Conservation (phyloP, 2,329 filamentous ascomycete genomes). For the Periconia digitata region DNA sequence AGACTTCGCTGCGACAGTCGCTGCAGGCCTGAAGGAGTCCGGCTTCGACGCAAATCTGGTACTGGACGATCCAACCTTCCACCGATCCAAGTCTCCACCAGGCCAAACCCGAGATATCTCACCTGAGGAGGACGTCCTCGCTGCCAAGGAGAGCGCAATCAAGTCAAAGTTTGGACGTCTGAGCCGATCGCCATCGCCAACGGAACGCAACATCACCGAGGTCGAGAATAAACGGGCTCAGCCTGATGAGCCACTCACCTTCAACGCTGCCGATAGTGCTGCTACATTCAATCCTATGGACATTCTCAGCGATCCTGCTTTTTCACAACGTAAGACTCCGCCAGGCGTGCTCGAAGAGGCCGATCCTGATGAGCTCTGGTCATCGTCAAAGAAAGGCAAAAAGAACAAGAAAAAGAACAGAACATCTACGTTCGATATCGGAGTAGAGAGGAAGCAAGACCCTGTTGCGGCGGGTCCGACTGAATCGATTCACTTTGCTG, state of each 20-base stretch:
- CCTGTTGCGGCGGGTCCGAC: too few species aligned
- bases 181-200: constrained; percentile 33
- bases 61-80: constrained; percentile 44
- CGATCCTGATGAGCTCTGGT: constrained; percentile 39
- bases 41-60: constrained; percentile 51
- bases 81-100: constrained; percentile 30
- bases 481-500: neutral
- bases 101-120: constrained; percentile 25
- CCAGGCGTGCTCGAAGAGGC: constrained; percentile 38
- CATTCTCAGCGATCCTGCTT: constrained; percentile 40
- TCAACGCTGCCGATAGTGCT: constrained; percentile 29
- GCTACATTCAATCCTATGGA: constrained; percentile 42
- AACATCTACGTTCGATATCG: constrained; percentile 10
- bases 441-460: constrained; percentile 6
- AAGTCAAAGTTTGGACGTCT: constrained; percentile 34
- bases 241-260: constrained; percentile 9
- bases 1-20: constrained; percentile 52
- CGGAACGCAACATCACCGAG: constrained; percentile 25
- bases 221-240: constrained; percentile 15
- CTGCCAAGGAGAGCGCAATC: constrained; percentile 29
- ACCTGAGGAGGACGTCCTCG: constrained; percentile 36
- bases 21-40: constrained; percentile 49
- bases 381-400: constrained; percentile 48
- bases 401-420: constrained; percentile 50
- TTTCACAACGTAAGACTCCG: constrained; percentile 36